phyloP scores from a whole-genome alignment of 805 yeast genomes.

The Sporopachydermia quercuum region DNA sequence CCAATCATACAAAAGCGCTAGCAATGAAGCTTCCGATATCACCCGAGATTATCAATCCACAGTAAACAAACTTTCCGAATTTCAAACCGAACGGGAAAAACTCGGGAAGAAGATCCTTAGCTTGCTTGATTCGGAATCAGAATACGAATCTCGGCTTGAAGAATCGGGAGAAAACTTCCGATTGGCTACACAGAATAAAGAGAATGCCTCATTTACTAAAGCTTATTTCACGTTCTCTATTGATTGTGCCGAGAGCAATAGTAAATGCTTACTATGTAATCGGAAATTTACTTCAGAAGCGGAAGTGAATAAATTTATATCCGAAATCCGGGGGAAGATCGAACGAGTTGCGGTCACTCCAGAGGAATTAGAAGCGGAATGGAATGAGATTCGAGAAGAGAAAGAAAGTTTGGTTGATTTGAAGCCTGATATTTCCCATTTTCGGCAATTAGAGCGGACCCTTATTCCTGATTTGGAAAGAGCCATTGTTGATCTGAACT shows the following conservation, averaged over 20 bases:
- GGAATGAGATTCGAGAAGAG: not conserved
- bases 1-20: constrained; percentile 11
- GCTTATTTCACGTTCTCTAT: constrained; percentile 60
- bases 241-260: constrained; percentile 37
- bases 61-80: constrained; percentile 10
- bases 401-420: not conserved
- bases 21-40: constrained; percentile 10
- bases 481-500: not conserved
- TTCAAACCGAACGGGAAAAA: constrained; percentile 9
- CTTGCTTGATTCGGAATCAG: constrained; percentile 26
- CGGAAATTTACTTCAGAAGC: constrained; percentile 38
- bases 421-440: not conserved
- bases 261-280: constrained; percentile 60
- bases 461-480: not conserved
- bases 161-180: constrained; percentile 51
- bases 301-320: constrained; percentile 13
- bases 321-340: constrained; percentile 12
- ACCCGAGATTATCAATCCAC: constrained; percentile 4
- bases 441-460: not conserved
- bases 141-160: constrained; percentile 32
- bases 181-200: constrained; percentile 46
- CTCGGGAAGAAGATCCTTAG: constrained; percentile 13
- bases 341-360: constrained; percentile 3
- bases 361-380: not conserved
- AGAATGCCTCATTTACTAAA: constrained; percentile 53